Evolutionary conservation across 257 asterid genomes (phyloP).

Genomic region (Primulina eburnea): DNA sequence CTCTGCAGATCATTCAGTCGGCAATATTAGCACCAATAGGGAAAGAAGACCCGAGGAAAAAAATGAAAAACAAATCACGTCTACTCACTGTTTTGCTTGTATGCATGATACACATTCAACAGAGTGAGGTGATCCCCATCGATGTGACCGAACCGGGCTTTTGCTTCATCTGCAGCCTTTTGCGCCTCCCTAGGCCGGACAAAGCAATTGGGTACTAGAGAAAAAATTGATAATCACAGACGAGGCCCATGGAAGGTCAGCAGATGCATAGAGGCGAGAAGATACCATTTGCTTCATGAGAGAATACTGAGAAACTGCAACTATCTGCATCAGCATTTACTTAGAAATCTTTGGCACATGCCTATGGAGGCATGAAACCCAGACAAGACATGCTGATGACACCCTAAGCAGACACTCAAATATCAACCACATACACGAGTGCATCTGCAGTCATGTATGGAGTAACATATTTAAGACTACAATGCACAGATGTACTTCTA

Average conservation of each 20-base stretch:
- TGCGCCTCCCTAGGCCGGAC: conserved; percentile 99
- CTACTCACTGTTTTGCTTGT: conserved; percentile 84
- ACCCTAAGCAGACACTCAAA: conserved; percentile 65
- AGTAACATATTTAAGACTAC: conserved; percentile 36
- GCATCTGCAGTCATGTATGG: conserved; percentile 40
- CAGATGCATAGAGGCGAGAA: conserved; percentile 99
- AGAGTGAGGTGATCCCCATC: conserved; percentile 96
- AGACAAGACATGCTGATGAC: conserved; percentile 94
- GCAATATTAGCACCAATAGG: conserved; percentile 20
- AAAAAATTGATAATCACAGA: conserved; percentile 98
- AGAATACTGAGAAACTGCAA: conserved; percentile 99
- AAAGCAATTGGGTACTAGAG: conserved; percentile 99
- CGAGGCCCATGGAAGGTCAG: conserved; percentile 99
- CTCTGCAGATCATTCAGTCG: conserved; percentile 38
- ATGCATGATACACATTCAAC: conserved; percentile 90
- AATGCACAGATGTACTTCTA: conserved; percentile 40
- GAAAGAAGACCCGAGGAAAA: not conserved
- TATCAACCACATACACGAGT: conserved; percentile 50
- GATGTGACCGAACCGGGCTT: conserved; percentile 91
- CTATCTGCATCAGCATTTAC: conserved; percentile 99
- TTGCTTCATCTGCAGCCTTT: conserved; percentile 99
- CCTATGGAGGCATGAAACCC: conserved; percentile 83
- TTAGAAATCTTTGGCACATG: conserved; percentile 86
- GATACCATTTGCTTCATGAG: conserved; percentile 95
- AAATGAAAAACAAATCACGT: not conserved